Conservation (phyloP, 2,329 filamentous ascomycete genomes). For the Pezicula radicicola region DNA sequence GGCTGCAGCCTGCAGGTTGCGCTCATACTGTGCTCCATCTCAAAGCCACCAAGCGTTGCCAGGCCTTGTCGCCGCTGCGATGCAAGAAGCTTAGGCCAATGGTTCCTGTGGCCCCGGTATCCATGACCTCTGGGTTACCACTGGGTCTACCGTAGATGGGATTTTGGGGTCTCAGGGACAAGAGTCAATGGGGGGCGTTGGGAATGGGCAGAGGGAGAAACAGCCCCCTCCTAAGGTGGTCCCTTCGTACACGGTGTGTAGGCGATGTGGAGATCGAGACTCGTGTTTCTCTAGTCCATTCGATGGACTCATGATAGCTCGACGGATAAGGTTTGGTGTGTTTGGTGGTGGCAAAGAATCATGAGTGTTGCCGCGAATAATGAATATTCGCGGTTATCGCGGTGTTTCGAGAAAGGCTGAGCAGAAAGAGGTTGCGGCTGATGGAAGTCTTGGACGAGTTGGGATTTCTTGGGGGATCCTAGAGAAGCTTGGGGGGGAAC, state of each 20-base stretch:
- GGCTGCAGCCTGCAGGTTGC: not conserved
- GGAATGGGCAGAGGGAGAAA: not conserved
- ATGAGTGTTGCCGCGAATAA: not conserved
- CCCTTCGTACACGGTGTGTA: too few relatives aligned
- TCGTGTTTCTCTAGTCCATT: not conserved
- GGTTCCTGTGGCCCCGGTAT: not conserved
- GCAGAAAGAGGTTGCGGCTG: not conserved
- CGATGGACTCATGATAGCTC: not conserved
- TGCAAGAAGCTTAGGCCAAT: constrained; percentile 1
- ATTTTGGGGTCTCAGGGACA: not conserved
- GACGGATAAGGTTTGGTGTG: constrained; percentile 1
- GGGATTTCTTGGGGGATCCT: too few relatives aligned
- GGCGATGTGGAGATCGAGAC: too few relatives aligned
- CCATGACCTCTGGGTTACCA: not conserved
- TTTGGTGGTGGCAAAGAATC: not conserved
- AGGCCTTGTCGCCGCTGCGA: not conserved
- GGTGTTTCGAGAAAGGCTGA: not conserved
- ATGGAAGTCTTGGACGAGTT: not conserved
- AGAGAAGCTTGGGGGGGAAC: too few relatives aligned
- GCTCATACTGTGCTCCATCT: not conserved
- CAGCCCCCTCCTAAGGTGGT: not conserved
- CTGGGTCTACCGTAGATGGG: not conserved
- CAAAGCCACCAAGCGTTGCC: too few relatives aligned
- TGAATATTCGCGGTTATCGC: not conserved
- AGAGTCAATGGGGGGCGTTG: not conserved